These are phyloP conservation scores for Fusarium robinianum DNA, from an alignment of 2,329 filamentous ascomycete species.

Conservation along the genomic window DNA sequence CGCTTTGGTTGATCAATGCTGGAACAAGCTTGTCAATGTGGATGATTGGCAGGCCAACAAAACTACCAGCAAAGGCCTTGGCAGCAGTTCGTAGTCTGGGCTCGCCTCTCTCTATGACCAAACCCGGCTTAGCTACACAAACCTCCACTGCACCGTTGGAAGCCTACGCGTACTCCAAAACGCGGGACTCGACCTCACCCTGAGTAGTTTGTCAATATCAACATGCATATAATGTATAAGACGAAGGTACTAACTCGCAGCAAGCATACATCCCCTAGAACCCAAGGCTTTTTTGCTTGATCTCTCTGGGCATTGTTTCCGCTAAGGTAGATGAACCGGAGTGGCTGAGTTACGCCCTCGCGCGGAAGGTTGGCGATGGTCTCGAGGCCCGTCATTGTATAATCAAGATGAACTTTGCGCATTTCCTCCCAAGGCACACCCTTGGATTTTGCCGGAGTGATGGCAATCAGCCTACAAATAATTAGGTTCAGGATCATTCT, in stretches of 20 bases:
- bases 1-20: conserved; percentile 49
- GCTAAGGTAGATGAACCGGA: conserved; percentile 56
- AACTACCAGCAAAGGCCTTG: conserved; percentile 10
- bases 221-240: no score
- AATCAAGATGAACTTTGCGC: conserved; percentile 47
- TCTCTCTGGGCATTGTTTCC: conserved; percentile 51
- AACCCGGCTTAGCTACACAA: conserved; percentile 48
- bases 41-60: conserved; percentile 42
- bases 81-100: conserved; percentile 6
- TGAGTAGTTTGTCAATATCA: no score
- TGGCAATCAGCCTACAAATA: conserved; percentile 46
- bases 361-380: conserved; percentile 40
- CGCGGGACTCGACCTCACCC: conserved; percentile 52
- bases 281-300: conserved; percentile 46
- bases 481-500: background rate
- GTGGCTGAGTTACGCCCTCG: conserved; percentile 35
- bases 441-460: conserved; percentile 45
- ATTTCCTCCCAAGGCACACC: conserved; percentile 43
- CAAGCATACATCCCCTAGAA: conserved; percentile 47
- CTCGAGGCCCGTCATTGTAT: conserved; percentile 39
- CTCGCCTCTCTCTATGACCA: conserved; percentile 40
- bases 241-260: conserved; percentile 57
- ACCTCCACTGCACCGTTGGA: conserved; percentile 46
- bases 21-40: conserved; percentile 45
- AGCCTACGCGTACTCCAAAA: conserved; percentile 48